Base-by-base conservation (phyloP, 768 basidiomycete genomes). In the Rhodosporidiobolus odoratus region DNA sequence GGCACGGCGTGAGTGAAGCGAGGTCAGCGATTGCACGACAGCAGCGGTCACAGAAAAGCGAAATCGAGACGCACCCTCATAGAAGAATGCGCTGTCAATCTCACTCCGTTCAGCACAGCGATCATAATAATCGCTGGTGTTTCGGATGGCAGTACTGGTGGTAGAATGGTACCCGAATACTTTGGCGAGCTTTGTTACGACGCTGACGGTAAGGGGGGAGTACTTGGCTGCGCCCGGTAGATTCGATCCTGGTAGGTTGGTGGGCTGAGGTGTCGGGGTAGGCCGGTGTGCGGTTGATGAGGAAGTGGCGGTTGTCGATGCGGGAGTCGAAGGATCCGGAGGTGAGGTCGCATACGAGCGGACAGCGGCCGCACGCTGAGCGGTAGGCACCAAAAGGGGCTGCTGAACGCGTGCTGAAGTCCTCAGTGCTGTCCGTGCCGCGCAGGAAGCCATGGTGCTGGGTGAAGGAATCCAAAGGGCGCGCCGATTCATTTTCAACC, bases 101-200 rank as follows among this genome's bases (percentile, higher is more conserved):
- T 81, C 79, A 21, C 80, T 80, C 41, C 80, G 75, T 62, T 81
- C 79, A 10, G 82, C 81, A 35, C 81, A 79, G 30, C 78, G 76
- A 54, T 79, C 79, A 75, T 82, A 81, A 77, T 82, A 81, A 62
- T 80, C 75, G 17, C 79, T 78, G 56, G 81, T 80, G 66, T 81
- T 81, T 17, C 82, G 58, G 58, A 82, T 82, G 7, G 82, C 82
- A 19, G 81, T 82, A 15, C 74, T 73, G 13, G 79, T 78, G 63
- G 77, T 75, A 27, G 79, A 76, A 72, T 82, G 79, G 72, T 82
- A 82, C 10, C 82, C 82, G 68, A 82, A 76, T 52, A 82, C 43
- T 64, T 76, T 79, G n/a, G 81, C 81, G 52, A 82, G 67, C 40
- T 47, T 60, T 19, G 63, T 68, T 27, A 75, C 75, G 66, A 75